Conservation (phyloP, 2,329 filamentous ascomycete genomes). For the Sporothrix luriei region DNA sequence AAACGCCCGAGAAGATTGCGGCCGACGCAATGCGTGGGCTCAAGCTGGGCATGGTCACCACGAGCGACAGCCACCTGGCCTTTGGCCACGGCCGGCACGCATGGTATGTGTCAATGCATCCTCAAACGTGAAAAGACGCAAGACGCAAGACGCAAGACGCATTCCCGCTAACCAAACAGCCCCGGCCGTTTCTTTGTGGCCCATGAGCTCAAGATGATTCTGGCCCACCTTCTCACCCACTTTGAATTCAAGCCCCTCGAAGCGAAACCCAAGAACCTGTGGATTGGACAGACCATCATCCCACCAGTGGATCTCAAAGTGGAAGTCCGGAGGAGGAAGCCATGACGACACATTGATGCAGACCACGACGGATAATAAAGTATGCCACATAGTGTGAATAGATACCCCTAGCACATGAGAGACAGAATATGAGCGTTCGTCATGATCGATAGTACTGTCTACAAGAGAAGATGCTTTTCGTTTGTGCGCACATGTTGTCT, state of each 20-base stretch:
- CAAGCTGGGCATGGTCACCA: slow-evolving; percentile 57
- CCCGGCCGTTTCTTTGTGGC: slow-evolving; percentile 60
- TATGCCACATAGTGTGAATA: too few relatives aligned
- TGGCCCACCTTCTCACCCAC: slow-evolving; percentile 54
- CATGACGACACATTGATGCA: not conserved
- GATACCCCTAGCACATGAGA: not conserved
- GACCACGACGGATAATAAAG: not conserved
- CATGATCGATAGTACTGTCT: too few relatives aligned
- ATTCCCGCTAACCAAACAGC: slow-evolving; percentile 36
- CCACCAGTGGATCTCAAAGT: slow-evolving; percentile 43
- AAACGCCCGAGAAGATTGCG: slow-evolving; percentile 37
- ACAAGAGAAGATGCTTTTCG: too few relatives aligned
- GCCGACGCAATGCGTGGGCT: slow-evolving; percentile 44
- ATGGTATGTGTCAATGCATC: slow-evolving; percentile 40
- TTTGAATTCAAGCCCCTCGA: slow-evolving; percentile 54
- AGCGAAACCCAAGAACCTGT: slow-evolving; percentile 47
- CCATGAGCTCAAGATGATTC: slow-evolving; percentile 58
- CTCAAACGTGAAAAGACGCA: not conserved
- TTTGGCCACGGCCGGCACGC: slow-evolving; percentile 63
- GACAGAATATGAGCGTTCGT: too few relatives aligned
- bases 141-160: too few relatives aligned
- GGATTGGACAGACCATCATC: slow-evolving; percentile 51
- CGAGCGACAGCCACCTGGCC: slow-evolving; percentile 53
- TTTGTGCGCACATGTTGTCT: too few relatives aligned
- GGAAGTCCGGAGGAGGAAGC: slow-evolving; percentile 37